phyloP scores from a whole-genome alignment of 805 yeast genomes.

The Diddensiella transvaalensis region DNA sequence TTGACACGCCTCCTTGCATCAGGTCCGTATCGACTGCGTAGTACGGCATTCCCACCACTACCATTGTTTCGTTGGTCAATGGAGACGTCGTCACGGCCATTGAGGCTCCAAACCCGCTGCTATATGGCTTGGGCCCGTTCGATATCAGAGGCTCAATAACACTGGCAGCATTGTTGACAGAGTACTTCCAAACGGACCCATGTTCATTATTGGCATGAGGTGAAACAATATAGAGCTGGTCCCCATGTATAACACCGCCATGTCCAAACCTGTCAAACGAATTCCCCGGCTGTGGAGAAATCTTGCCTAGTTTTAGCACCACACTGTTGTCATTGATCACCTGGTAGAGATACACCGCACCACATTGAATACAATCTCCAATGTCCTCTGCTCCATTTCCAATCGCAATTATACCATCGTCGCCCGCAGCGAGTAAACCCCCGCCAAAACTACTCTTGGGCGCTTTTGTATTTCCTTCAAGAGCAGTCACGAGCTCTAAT shows the following conservation, averaged over 20 bases:
- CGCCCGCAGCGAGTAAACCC: conserved; percentile 22
- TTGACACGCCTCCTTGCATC: conserved; percentile 21
- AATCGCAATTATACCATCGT: conserved; percentile 31
- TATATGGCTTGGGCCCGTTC: conserved; percentile 29
- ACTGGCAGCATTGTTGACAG: conserved; percentile 27
- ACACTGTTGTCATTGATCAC: conserved; percentile 22
- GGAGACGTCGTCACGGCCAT: conserved; percentile 27
- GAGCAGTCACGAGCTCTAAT: conserved; percentile 18
- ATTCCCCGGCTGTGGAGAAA: conserved; percentile 15
- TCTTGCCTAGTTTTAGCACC: conserved; percentile 12
- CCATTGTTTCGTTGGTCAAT: conserved; percentile 11
- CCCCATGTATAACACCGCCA: conserved; percentile 27
- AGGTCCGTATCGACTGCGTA: conserved; percentile 9
- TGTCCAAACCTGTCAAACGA: conserved; percentile 35
- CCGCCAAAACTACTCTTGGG: conserved; percentile 29
- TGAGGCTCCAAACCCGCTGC: conserved; percentile 44
- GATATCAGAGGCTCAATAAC: conserved; percentile 18
- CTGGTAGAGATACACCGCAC: conserved; percentile 40
- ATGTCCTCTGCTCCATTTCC: conserved; percentile 33
- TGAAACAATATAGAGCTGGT: conserved; percentile 38
- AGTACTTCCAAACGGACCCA: conserved; percentile 47
- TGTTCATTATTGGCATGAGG: conserved; percentile 40
- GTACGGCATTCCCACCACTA: conserved; percentile 30
- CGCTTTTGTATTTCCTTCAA: conserved; percentile 9
- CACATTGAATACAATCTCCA: conserved; percentile 37